Evolutionary conservation across 345 rosid species (phyloP), one percentile per base, ranked within the genome.

Genomic region (Lepidium africanum): DNA sequence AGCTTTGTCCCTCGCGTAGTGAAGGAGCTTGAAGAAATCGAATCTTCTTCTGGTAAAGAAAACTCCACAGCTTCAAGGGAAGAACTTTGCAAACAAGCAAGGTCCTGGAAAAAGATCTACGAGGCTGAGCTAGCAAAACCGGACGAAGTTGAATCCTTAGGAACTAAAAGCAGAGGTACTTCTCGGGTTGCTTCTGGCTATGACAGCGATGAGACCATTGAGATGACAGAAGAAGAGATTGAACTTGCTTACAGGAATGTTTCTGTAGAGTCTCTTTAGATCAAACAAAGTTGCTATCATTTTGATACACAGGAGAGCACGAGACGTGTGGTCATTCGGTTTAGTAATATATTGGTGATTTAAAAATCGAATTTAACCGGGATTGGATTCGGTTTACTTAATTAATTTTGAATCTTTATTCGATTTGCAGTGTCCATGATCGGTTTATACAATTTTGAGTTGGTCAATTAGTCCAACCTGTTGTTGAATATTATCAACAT

Each of bases 141-240:
- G 47, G 69, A 60, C 2, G 58, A 61, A 64, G 58, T 67, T 19
- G 50, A 79, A 72, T 63, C 79, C 67, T 47, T 64, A 62, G 62
- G 75, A 32, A 51, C 23, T 54, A 67, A 63, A 74, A 35, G 46
- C 39, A 65, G 59, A 70, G 76, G 40, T 17, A 46, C 23, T 39
- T 35, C 79, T 52, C 54, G 51, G n/a, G 70, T 59, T 40, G 61
- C 45, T 13, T 35, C 58, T 12, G 80, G 79, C 5, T 94, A 85
- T 8, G 88, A 91, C 72, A 89, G 96, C 11, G 99, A 94, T 2
- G 86, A 86, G 76, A 94, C 97, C 13, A 72, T 91, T 10, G 97
- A 86, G 82, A 89, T 94, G 96, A 89, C 96, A 2, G 95, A 87
- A 75, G 96, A 91, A 61, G 97, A 91, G 81, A 86, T 86, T 33